phyloP scores from a whole-genome alignment of 306 rosid species.

The Lablab purpureus region DNA sequence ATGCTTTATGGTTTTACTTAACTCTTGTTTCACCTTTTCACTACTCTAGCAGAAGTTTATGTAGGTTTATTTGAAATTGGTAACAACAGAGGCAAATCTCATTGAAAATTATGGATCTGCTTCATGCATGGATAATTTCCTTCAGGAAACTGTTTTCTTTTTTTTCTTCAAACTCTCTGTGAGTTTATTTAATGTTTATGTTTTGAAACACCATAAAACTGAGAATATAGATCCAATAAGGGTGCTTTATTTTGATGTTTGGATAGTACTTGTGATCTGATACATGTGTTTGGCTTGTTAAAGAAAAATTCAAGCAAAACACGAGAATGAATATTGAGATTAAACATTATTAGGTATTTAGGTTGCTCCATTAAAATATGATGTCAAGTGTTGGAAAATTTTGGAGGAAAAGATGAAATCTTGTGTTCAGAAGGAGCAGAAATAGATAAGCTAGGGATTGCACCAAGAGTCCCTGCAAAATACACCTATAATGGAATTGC shows the following conservation, averaged over 20 bases:
- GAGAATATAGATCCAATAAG: background rate
- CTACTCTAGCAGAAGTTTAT: background rate
- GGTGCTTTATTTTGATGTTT: constrained; percentile 5
- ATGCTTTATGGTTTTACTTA: background rate
- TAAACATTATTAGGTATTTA: background rate
- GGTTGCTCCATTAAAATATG: background rate
- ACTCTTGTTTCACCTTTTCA: constrained; percentile 22
- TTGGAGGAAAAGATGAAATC: background rate
- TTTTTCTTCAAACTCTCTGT: background rate
- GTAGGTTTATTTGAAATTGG: background rate
- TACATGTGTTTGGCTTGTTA: background rate
- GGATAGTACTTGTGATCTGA: background rate
- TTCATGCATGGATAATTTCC: background rate
- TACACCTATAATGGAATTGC: constrained; percentile 17
- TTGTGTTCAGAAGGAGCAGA: constrained; percentile 22
- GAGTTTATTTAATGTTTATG: background rate
- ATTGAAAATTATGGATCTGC: background rate
- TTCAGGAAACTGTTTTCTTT: background rate
- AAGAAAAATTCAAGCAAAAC: background rate
- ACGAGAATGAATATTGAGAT: background rate
- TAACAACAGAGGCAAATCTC: background rate
- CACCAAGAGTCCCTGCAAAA: background rate
- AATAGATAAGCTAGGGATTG: background rate
- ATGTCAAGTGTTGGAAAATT: background rate
- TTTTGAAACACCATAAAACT: background rate